Conservation (phyloP, 2,329 filamentous ascomycete genomes). For the Proliferodiscus dingleyae region DNA sequence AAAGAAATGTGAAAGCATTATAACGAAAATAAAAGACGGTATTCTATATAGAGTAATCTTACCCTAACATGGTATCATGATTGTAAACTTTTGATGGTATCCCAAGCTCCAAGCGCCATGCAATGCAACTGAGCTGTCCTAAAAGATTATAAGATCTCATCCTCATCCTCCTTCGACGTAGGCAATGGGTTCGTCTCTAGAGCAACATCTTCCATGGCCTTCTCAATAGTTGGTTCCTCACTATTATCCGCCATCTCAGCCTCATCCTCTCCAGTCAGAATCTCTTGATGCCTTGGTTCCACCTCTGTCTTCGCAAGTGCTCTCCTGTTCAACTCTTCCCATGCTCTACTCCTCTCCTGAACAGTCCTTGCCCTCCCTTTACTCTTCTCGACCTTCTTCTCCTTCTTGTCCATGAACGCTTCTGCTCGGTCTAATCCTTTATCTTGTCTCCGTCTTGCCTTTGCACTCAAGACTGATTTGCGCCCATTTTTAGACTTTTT, state of each 20-base stretch:
- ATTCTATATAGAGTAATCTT: background rate
- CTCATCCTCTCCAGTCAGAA: slow-evolving; percentile 14
- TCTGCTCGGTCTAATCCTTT: slow-evolving; percentile 54
- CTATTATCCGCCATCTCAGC: slow-evolving; percentile 14
- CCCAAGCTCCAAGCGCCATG: slow-evolving; percentile 16
- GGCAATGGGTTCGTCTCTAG: slow-evolving; percentile 7
- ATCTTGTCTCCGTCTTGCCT: slow-evolving; percentile 52
- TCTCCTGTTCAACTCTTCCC: slow-evolving; percentile 54
- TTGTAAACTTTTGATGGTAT: slow-evolving; percentile 2
- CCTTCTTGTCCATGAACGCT: slow-evolving; percentile 54
- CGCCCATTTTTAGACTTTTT: slow-evolving; percentile 60
- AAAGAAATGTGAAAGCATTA: too few relatives aligned
- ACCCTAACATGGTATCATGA: slow-evolving; percentile 17
- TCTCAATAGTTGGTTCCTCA: slow-evolving; percentile 10
- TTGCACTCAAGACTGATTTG: slow-evolving; percentile 50
- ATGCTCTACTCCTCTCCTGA: slow-evolving; percentile 47
- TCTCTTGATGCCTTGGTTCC: slow-evolving; percentile 24
- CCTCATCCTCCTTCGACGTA: slow-evolving; percentile 8
- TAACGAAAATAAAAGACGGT: background rate
- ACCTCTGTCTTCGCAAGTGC: slow-evolving; percentile 24
- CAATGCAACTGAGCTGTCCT: slow-evolving; percentile 11
- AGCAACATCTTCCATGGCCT: slow-evolving; percentile 1
- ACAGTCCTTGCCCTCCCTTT: slow-evolving; percentile 43
- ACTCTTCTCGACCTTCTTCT: slow-evolving; percentile 51
- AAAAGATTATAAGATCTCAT: slow-evolving; percentile 24